Evolutionary conservation across 805 yeast genomes (phyloP), one percentile per base, ranked within the genome.

Genomic region (Sugiyamaella valdiviana): DNA sequence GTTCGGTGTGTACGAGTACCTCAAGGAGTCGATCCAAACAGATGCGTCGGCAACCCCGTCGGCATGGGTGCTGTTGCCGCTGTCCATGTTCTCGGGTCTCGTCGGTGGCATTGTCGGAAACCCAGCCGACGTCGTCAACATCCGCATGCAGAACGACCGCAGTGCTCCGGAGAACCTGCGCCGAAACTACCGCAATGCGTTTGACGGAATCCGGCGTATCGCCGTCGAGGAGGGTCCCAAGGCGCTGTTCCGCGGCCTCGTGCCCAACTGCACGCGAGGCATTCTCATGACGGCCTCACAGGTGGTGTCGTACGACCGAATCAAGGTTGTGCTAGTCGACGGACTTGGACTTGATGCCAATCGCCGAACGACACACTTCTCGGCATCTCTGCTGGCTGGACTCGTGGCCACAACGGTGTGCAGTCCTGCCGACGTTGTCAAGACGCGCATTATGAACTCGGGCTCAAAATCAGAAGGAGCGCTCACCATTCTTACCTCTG

Each of bases 351-450:
- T 81, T 66, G 81, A 83, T 59, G 79, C 85, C 38, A 66, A 75
- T 16, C 75, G 80, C 46, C 78, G 79, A 54, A 58, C 80, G 0
- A 86, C 95, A 2, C 95, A 87, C 64, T 86, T 87, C 60, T 63
- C 80, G 29, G 86, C 95, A 0, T 82, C 91, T 3, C 70, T 87
- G 52, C 60, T 83, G 53, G 95, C 96, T 1, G 95, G 95, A 15
- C 68, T 87, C 32, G 87, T 87, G 4, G 96, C 96, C 5, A 87
- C 96, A 0, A 88, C 96, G 0, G 84, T 87, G 16, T 88, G 95
- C 63, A 85, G 95, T 1, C 96, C 96, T 1, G 95, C 90, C 7
- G 96, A 87, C 65, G 96, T 87, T 2, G 81, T 87, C 43, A 88
- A 88, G 65, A 88, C 96, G 2, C 73, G 95, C 60, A 84, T 87